phyloP scores from a whole-genome alignment of 768 basidiomycete species.

The Cyathus striatus region DNA sequence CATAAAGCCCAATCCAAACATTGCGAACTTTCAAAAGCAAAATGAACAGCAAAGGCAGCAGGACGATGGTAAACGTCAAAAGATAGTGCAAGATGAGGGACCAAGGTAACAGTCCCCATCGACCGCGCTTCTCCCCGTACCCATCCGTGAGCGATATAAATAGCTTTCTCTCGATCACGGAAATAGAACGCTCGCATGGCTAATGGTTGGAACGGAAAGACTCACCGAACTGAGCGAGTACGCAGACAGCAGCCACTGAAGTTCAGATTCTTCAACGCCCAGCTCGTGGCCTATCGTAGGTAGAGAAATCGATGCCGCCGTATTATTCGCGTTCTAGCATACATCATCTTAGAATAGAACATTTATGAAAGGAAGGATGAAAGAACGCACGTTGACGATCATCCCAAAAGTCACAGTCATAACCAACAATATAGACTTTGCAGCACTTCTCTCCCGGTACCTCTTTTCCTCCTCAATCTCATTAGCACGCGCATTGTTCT shows the following conservation, averaged over 20 bases:
- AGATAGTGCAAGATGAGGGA: no score
- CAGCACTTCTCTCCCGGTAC: constrained; percentile 5
- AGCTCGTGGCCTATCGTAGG: constrained; percentile 8
- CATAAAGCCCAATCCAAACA: no score
- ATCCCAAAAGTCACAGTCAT: constrained; percentile 34
- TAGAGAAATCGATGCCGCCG: constrained; percentile 12
- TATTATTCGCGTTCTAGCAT: constrained; percentile 40
- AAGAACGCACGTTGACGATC: constrained; percentile 25
- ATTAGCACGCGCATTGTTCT: no score
- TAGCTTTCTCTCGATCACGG: no score
- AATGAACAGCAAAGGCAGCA: no score
- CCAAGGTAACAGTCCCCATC: no score
- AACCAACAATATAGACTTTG: constrained; percentile 14
- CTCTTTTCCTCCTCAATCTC: no score
- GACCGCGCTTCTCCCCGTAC: no score
- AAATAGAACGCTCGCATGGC: no score
- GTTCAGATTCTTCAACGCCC: neutral
- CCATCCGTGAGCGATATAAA: no score
- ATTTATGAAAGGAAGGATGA: neutral
- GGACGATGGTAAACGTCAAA: no score
- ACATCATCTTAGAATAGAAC: neutral
- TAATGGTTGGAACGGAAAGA: neutral
- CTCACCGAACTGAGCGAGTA: neutral
- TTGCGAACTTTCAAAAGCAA: no score
- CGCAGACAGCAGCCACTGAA: neutral